Evolutionary conservation across 108 stramenopile species (phyloP).

Genomic region (Phaeodactylum tricornutum): DNA sequence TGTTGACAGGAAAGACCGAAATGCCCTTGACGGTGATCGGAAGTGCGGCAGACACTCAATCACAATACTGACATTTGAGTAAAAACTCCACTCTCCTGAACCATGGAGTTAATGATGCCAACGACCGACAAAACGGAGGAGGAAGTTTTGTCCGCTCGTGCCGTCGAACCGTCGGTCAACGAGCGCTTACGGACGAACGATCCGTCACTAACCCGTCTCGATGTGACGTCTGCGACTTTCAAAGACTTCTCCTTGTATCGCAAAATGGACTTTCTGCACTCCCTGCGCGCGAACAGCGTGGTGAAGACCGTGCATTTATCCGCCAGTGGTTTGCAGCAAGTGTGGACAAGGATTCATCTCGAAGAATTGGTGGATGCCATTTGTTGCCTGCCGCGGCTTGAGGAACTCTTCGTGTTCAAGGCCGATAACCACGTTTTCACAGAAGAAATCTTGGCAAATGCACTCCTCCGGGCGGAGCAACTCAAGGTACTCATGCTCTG

Average conservation of each 20-base stretch:
- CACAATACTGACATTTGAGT: no score
- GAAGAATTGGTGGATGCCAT: constrained; percentile 1
- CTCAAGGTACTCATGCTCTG: constrained; percentile 2
- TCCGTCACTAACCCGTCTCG: constrained; percentile 2
- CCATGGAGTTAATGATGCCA: no score
- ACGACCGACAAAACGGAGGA: no score
- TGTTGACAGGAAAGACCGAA: no score
- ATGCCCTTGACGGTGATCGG: no score
- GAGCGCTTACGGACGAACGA: constrained; percentile 6
- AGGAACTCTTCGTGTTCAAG: constrained; percentile 8
- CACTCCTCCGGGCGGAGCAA: not conserved
- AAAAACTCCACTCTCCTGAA: no score
- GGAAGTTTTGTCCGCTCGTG: no score
- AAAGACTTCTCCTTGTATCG: not conserved
- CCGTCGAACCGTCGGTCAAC: no score
- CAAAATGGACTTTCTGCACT: not conserved
- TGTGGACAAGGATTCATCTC: not conserved
- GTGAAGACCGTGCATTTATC: constrained; percentile 6
- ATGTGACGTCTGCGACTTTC: not conserved
- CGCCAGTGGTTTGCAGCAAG: constrained; percentile 5
- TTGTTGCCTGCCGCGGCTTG: not conserved
- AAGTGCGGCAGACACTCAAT: no score
- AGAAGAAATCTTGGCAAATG: not conserved
- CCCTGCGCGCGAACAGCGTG: not conserved
- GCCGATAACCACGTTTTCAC: not conserved